Base-by-base conservation (phyloP, 169 alveolate species). In the Plasmodium relictum region DNA sequence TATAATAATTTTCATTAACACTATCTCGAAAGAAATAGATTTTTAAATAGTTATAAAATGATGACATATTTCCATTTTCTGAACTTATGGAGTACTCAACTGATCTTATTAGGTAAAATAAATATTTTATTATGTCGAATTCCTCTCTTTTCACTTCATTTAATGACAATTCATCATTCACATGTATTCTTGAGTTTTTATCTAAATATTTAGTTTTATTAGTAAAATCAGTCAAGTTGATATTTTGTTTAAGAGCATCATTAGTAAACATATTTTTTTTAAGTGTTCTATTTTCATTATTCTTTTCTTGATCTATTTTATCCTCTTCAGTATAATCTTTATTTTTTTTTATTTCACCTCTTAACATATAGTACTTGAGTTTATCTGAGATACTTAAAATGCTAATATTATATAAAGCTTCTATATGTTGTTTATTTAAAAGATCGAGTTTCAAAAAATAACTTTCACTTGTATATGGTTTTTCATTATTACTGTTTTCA, bases 361-460 rank as follows among this genome's bases (percentile, higher is more conserved):
- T 50, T 54, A 86, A 65, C 92, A 86, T 86, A 52, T 86, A 86
- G 70, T 70, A 86, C 24, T 71, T 69, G 8, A 86, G 74, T 56
- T 86, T 86, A 61, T 86, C 92, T 44, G 92, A 86, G 42, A 86
- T 70, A 48, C 92, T 70, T 42, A 86, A 71, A 56, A 86, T 86
- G 58, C 92, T 86, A 22, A 86, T 86, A 65, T 86, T 86, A 50
- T 86, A 86, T 73, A 86, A 63, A 26, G 88, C 50, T 59, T 86
- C 88, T 45, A 86, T 54, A 41, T 86, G 92, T 18, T 74, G 41
- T 65, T 86, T 86, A 63, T 86, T 86, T 63, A 86, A 59, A 44
- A 86, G 59, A 52, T 86, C 92, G 16, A 86, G 37, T 73, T 86
- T 86, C 44, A 65, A 73, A 39, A 73, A n/a, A 52, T 86, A 86